These are phyloP conservation scores for Cronartium quercuum DNA, from an alignment of 1,284 basidiomycete species.

Conservation along the genomic window DNA sequence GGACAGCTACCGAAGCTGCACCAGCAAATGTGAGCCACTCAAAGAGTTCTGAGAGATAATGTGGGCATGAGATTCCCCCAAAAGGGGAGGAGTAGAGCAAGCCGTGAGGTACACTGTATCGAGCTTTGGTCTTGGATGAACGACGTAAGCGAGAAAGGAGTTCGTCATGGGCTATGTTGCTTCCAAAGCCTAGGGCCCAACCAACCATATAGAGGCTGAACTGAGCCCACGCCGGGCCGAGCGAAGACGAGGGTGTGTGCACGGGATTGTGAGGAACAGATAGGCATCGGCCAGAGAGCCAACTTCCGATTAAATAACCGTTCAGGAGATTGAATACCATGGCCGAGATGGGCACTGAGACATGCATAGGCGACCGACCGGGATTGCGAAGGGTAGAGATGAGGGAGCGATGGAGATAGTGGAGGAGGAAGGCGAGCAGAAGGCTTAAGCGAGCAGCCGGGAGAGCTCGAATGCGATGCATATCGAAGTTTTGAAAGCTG, in stretches of 20 bases:
- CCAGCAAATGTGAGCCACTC: slow-evolving; percentile 47
- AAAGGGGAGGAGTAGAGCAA: slow-evolving; percentile 58
- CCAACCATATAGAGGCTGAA: slow-evolving; percentile 63
- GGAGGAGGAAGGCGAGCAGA: slow-evolving; percentile 60
- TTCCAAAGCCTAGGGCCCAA: slow-evolving; percentile 65
- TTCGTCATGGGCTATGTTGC: slow-evolving; percentile 83
- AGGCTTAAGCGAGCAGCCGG: slow-evolving; percentile 57
- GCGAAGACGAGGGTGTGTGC: slow-evolving; percentile 43
- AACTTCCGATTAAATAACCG: slow-evolving; percentile 64
- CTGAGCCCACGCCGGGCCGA: slow-evolving; percentile 46
- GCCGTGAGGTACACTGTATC: slow-evolving; percentile 77
- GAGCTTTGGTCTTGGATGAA: slow-evolving; percentile 48
- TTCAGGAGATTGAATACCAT: slow-evolving; percentile 67
- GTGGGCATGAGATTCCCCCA: slow-evolving; percentile 74
- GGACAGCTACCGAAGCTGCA: slow-evolving; percentile 40
- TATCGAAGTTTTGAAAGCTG: slow-evolving; percentile 42
- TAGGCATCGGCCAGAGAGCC: slow-evolving; percentile 47
- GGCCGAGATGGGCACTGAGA: slow-evolving; percentile 60
- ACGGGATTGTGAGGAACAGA: too few relatives aligned
- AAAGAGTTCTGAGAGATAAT: slow-evolving; percentile 60
- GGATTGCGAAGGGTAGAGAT: slow-evolving; percentile 75
- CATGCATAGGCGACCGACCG: slow-evolving; percentile 67
- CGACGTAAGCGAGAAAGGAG: slow-evolving; percentile 66
- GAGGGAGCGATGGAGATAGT: slow-evolving; percentile 78
- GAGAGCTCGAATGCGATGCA: neutral